These are phyloP conservation scores for Cyclanthera cordifolia DNA, from an alignment of 306 rosid genomes.

Conservation along the genomic window DNA sequence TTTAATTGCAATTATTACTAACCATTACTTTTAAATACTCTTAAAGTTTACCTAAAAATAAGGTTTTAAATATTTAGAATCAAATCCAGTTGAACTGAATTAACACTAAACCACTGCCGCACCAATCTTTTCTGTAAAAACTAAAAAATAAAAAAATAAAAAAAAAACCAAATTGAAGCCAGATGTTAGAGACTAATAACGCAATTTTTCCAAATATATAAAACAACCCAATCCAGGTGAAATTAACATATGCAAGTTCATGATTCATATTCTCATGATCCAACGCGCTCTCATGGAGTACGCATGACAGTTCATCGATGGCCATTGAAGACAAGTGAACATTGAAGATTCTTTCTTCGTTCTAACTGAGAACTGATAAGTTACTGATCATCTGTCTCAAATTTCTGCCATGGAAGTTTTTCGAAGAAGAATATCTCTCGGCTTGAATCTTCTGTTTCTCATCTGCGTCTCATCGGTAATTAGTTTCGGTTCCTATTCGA, in stretches of 20 bases:
- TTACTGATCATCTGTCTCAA: neutral
- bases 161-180: too few species aligned
- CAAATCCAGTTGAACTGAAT: too few species aligned
- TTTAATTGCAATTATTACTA: too few species aligned
- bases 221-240: neutral
- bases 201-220: too few species aligned
- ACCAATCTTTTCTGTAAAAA: too few species aligned
- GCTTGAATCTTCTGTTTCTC: slow-evolving; percentile 17
- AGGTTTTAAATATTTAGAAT: too few species aligned
- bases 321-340: slow-evolving; percentile 9
- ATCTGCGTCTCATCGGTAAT: slow-evolving; percentile 31
- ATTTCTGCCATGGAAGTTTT: slow-evolving; percentile 16
- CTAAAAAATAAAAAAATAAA: too few species aligned
- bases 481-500: neutral
- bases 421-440: slow-evolving; percentile 10
- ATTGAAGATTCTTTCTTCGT: neutral
- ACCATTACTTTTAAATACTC: too few species aligned
- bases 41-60: too few species aligned
- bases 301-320: slow-evolving; percentile 7
- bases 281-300: slow-evolving; percentile 15
- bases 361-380: neutral
- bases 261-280: neutral
- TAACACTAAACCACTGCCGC: too few species aligned
- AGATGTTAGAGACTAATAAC: too few species aligned
- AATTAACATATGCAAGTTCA: neutral